Base-by-base conservation (phyloP, 2,329 filamentous ascomycete species). In the Dothistroma septosporum region DNA sequence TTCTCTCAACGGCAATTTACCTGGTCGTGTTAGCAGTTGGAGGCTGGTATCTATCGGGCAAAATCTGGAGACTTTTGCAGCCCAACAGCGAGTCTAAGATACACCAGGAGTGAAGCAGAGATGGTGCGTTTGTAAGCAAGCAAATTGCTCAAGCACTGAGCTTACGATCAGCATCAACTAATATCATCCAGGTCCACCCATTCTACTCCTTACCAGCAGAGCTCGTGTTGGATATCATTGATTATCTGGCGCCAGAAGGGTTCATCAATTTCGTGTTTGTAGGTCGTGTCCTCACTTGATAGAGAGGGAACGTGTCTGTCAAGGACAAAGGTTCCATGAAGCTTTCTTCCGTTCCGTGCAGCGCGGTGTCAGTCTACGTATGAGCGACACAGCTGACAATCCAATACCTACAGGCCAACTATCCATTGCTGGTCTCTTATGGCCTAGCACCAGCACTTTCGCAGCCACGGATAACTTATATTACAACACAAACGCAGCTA, bases 1-100 rank as follows among this genome's bases (percentile, higher is more conserved):
- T 97, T 16, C 70, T 89, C 22, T 87, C 90, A 21, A 93, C 89
- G 1, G 85, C 84, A 12, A 78, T 77, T 37, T 96, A 92, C 75
- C 81, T 95, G 57, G 69, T 82, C 4, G 66, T 83, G 2, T 82
- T 96, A 57, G 85, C 85, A 11, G 63, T 81, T 41, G 66, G 77
- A 44, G 78, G 80, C 31, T 83, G 81, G 75, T 79, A 80, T 53
- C 61, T 85, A 1, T 83, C 82, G 2, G 75, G 71, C 11, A 71
- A 72, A 62, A 74, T 83, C 54, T 79, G 75, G 72, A 65, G 50
- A 12, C 66, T 57, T 46, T 62, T 76, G 31, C 62, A 60, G 28
- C 44, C 66, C 22, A 55, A 57, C n/a, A 33, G 31, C n/a, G 41
- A 21, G 22, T 24, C 61, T 28, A 73, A 70, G 60, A 33, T 56